Percentiles rank a stretch among this genome's conserved stretches.
Conservation (phyloP, 1,284 basidiomycete species). For the Volvariella volvacea region DNA sequence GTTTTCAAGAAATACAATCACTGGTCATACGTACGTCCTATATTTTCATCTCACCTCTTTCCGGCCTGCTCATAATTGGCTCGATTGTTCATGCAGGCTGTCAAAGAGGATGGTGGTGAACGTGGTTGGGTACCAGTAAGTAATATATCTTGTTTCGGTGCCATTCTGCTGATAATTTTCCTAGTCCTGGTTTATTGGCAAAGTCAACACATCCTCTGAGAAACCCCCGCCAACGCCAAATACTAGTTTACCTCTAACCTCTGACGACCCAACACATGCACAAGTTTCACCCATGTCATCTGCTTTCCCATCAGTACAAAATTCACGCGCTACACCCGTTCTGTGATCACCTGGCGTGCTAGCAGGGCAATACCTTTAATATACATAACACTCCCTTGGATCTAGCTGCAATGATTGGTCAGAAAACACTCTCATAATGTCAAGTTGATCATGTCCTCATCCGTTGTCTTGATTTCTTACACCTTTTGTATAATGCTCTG, state of each 20-base stretch:
- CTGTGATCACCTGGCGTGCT: neutral
- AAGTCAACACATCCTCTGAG: constrained; percentile 41
- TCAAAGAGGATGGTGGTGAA: constrained; percentile 83
- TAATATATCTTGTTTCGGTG: constrained; percentile 13
- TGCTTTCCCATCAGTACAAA: constrained; percentile 52
- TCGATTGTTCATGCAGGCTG: constrained; percentile 45
- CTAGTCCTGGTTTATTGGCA: constrained; percentile 74
- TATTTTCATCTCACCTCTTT: constrained; percentile 2
- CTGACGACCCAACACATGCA: constrained; percentile 37
- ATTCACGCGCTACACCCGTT: constrained; percentile 12
- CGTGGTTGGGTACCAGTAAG: constrained; percentile 86
- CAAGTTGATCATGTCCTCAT: too few species aligned
- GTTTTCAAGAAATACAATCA: constrained; percentile 98
- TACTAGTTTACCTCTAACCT: constrained; percentile 29
- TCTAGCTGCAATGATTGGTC: too few species aligned
- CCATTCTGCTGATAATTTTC: constrained; percentile 5
- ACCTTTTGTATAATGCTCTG: too few species aligned
- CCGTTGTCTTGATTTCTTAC: too few species aligned
- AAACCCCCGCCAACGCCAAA: constrained; percentile 53
- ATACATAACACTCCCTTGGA: too few species aligned
- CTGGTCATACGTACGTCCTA: constrained; percentile 79
- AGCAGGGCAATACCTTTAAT: constrained; percentile 14
- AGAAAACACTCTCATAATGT: too few species aligned
- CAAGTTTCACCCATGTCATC: constrained; percentile 72
- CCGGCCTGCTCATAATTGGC: neutral